Percentiles rank a stretch among this genome's conserved stretches.
phyloP scores from a whole-genome alignment of 1,139 yeast species.

The Taphrina sp. region DNA sequence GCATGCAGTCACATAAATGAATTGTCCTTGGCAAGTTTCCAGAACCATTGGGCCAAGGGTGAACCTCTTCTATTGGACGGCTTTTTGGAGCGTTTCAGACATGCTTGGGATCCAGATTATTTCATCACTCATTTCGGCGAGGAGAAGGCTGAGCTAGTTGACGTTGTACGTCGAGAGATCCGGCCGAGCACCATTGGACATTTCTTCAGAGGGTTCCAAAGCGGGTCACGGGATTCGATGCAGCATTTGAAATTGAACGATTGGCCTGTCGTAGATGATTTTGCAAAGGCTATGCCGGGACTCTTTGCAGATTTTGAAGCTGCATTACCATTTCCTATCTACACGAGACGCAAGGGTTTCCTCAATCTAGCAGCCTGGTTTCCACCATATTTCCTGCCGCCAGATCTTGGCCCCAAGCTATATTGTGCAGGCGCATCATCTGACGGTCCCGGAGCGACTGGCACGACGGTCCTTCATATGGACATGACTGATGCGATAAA shows the following conservation, averaged over 20 bases:
- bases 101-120: slow-evolving; percentile 33
- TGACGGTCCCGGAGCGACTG: slow-evolving; percentile 33
- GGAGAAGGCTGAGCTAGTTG: slow-evolving; percentile 28
- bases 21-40: slow-evolving; percentile 31
- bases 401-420: slow-evolving; percentile 37
- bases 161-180: slow-evolving; percentile 14
- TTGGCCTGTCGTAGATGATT: slow-evolving; percentile 36
- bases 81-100: slow-evolving; percentile 11
- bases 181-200: slow-evolving; percentile 25
- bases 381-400: slow-evolving; percentile 34
- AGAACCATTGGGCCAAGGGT: slow-evolving; percentile 34
- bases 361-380: slow-evolving; percentile 36
- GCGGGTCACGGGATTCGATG: slow-evolving; percentile 15
- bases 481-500: slow-evolving; percentile 38
- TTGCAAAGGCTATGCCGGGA: slow-evolving; percentile 35
- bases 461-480: slow-evolving; percentile 36
- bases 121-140: slow-evolving; percentile 31
- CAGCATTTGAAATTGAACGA: slow-evolving; percentile 35
- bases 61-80: slow-evolving; percentile 34
- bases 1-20: slow-evolving; percentile 1
- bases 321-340: slow-evolving; percentile 36
- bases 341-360: slow-evolving; percentile 36
- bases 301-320: slow-evolving; percentile 36
- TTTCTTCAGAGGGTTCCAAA: slow-evolving; percentile 33
- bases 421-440: slow-evolving; percentile 37